phyloP scores from a whole-genome alignment of 2,329 filamentous ascomycete genomes.

The Emmonsia crescens region DNA sequence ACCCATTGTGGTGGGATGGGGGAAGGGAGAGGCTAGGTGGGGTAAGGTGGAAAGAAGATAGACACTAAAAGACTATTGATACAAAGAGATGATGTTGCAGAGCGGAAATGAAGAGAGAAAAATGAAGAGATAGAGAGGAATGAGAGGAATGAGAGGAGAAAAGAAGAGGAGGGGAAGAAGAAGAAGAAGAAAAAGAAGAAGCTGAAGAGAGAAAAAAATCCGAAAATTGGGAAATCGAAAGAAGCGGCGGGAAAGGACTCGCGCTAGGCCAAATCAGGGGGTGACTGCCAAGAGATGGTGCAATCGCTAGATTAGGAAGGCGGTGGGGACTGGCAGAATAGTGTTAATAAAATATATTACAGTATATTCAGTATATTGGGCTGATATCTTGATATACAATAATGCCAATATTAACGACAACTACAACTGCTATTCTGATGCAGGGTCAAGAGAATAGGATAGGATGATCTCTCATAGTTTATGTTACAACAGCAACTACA shows the following conservation, averaged over 20 bases:
- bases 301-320: background rate
- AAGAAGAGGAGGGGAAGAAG: conserved; percentile 8
- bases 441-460: background rate
- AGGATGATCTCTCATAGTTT: background rate
- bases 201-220: conserved; percentile 6
- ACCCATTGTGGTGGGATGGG: conserved; percentile 43
- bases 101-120: conserved; percentile 17
- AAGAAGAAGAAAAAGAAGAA: background rate
- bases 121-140: conserved; percentile 18
- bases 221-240: conserved; percentile 1
- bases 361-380: too few relatives aligned
- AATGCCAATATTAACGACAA: too few relatives aligned
- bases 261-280: background rate
- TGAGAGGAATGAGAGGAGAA: too few relatives aligned
- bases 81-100: conserved; percentile 15
- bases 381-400: too few relatives aligned
- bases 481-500: background rate
- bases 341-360: too few relatives aligned
- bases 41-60: conserved; percentile 6
- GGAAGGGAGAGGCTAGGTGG: background rate
- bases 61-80: conserved; percentile 16
- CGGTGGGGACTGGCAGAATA: conserved; percentile 7
- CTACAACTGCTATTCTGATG: background rate
- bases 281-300: background rate
- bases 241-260: conserved; percentile 5